phyloP scores from a whole-genome alignment of 164 flowering plant genomes.

The Umbellularia californica region DNA sequence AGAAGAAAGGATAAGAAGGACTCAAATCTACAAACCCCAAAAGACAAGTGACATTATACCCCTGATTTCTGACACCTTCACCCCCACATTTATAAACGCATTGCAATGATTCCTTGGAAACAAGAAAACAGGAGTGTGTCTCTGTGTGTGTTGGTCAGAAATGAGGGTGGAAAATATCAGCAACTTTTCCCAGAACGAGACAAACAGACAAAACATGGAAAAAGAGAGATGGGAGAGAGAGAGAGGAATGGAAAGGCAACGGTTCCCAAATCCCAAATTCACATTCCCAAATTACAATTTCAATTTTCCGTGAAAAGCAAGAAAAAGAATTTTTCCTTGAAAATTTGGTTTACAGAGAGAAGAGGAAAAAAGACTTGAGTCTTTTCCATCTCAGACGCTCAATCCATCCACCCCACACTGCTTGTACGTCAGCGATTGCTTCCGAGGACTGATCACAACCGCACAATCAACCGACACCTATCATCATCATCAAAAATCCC shows the following conservation, averaged over 20 bases:
- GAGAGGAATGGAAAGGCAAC: neutral
- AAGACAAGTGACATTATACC: too few relatives aligned
- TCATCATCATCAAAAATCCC: too few relatives aligned
- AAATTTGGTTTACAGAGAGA: neutral
- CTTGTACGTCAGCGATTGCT: slow-evolving; percentile 80
- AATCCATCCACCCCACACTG: slow-evolving; percentile 96
- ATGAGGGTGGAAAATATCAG: too few relatives aligned
- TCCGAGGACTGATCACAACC: slow-evolving; percentile 84
- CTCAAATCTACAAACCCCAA: too few relatives aligned
- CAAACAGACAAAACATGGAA: neutral
- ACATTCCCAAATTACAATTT: neutral
- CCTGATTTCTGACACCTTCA: too few relatives aligned
- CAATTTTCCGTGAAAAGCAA: neutral
- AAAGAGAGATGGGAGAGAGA: neutral
- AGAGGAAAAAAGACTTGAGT: neutral
- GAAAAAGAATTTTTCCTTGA: neutral
- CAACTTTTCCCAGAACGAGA: neutral
- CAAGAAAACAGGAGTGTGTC: too few relatives aligned
- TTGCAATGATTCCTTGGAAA: too few relatives aligned
- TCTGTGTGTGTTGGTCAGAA: too few relatives aligned
- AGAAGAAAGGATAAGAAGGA: too few relatives aligned
- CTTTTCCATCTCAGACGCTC: slow-evolving; percentile 38
- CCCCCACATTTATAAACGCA: too few relatives aligned
- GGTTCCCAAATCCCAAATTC: neutral
- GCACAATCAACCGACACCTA: slow-evolving; percentile 92